Conservation (phyloP, 2,329 filamentous ascomycete genomes). For the Periconia sp. region DNA sequence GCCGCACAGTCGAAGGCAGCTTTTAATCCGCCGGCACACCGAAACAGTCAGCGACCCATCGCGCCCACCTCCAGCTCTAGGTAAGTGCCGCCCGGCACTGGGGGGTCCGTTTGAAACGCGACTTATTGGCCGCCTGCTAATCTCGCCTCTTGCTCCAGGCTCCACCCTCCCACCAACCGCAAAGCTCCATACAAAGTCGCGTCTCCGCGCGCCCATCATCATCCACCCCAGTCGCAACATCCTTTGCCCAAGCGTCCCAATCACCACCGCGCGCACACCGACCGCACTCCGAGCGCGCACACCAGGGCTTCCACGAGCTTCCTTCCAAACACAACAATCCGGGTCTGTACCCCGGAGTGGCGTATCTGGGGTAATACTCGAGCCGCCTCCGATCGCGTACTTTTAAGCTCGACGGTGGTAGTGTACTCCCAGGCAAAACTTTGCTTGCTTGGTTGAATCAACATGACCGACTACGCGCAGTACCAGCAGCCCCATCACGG, state of each 20-base stretch:
- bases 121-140: conserved; percentile 39
- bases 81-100: conserved; percentile 30
- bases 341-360: conserved; percentile 38
- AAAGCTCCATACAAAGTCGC: conserved; percentile 29
- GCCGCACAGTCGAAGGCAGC: conserved; percentile 25
- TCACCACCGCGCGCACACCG: conserved; percentile 26
- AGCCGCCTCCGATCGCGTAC: conserved; percentile 32
- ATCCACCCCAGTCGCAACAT: conserved; percentile 25
- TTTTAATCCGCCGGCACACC: conserved; percentile 26
- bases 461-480: conserved; percentile 56
- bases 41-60: conserved; percentile 23
- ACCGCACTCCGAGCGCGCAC: conserved; percentile 22
- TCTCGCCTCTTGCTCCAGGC: conserved; percentile 40
- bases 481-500: conserved; percentile 56
- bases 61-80: conserved; percentile 24
- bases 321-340: conserved; percentile 19
- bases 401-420: too few species aligned
- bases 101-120: conserved; percentile 18
- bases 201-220: conserved; percentile 28
- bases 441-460: too few species aligned
- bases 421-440: too few species aligned
- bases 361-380: conserved; percentile 40
- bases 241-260: conserved; percentile 25
- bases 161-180: conserved; percentile 39
- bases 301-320: conserved; percentile 24